Percentiles rank a stretch among this genome's conserved stretches.
Conservation (phyloP, 768 basidiomycete genomes). For the Phylloporus scabripes region DNA sequence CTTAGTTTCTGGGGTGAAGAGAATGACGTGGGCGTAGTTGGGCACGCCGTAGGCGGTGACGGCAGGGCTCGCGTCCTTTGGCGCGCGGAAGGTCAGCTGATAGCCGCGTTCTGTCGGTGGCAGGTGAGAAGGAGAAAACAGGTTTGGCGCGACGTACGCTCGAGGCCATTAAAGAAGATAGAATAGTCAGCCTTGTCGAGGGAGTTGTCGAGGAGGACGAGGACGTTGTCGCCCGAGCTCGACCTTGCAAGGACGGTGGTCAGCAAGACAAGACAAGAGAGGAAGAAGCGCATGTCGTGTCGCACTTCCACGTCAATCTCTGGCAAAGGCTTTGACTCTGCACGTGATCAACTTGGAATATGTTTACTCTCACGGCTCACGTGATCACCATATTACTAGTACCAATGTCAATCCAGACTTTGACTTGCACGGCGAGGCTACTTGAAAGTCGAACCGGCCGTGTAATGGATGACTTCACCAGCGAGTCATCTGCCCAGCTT, state of each 20-base stretch:
- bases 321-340: constrained; percentile 8
- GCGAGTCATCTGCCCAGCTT: constrained; percentile 30
- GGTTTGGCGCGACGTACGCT: constrained; percentile 43
- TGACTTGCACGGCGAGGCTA: constrained; percentile 12
- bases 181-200: constrained; percentile 67
- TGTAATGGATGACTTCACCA: constrained; percentile 35
- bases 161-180: constrained; percentile 73
- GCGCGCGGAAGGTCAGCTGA: constrained; percentile 78
- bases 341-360: constrained; percentile 13
- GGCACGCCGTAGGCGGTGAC: constrained; percentile 68
- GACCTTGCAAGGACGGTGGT: constrained; percentile 47
- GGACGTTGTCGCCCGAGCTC: constrained; percentile 76
- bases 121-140: not conserved
- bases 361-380: constrained; percentile 19
- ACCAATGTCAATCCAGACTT: constrained; percentile 4
- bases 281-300: constrained; percentile 25
- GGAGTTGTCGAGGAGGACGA: constrained; percentile 76
- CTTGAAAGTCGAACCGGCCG: constrained; percentile 4
- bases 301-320: constrained; percentile 18
- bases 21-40: constrained; percentile 77
- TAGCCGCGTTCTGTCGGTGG: constrained; percentile 65
- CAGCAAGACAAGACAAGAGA: constrained; percentile 28
- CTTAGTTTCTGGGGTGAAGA: constrained; percentile 84
- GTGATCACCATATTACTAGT: constrained; percentile 13
- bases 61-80: constrained; percentile 65